phyloP scores from a whole-genome alignment of 176 grass and related monocot species.

The Guadua angustifolia region DNA sequence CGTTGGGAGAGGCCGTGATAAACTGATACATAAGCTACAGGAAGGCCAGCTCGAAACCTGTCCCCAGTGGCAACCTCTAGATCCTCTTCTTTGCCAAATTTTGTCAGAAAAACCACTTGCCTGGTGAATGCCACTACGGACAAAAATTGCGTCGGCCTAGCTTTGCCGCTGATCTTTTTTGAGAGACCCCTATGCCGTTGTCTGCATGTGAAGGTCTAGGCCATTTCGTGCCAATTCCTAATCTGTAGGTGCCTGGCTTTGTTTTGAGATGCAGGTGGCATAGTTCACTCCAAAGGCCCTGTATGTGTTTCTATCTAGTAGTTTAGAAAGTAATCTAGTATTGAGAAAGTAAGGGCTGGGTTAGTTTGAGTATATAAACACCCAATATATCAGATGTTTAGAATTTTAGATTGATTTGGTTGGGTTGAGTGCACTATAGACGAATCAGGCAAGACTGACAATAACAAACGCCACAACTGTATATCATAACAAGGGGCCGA shows the following conservation, averaged over 20 bases:
- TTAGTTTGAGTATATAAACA: too few species aligned
- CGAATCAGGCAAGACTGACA: too few species aligned
- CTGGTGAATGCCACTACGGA: background rate
- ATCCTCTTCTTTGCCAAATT: conserved; percentile 24
- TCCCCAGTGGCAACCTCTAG: conserved; percentile 10
- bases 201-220: conserved; percentile 28
- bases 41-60: conserved; percentile 37
- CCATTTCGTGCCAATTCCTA: background rate
- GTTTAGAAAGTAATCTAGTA: too few species aligned
- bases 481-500: background rate
- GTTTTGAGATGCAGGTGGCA: background rate
- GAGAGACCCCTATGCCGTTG: background rate
- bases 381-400: background rate
- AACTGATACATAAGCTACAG: conserved; percentile 45
- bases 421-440: too few species aligned
- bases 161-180: background rate
- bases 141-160: conserved; percentile 13
- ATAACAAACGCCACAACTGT: too few species aligned
- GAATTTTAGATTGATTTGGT: background rate
- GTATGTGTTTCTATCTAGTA: too few species aligned
- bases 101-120: conserved; percentile 8
- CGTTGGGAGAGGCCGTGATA: background rate
- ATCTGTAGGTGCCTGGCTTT: background rate
- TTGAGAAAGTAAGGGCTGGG: background rate
- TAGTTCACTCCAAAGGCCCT: background rate